These are phyloP conservation scores for Macadamia integrifolia DNA, from an alignment of 164 flowering plant species.

Conservation along the genomic window DNA sequence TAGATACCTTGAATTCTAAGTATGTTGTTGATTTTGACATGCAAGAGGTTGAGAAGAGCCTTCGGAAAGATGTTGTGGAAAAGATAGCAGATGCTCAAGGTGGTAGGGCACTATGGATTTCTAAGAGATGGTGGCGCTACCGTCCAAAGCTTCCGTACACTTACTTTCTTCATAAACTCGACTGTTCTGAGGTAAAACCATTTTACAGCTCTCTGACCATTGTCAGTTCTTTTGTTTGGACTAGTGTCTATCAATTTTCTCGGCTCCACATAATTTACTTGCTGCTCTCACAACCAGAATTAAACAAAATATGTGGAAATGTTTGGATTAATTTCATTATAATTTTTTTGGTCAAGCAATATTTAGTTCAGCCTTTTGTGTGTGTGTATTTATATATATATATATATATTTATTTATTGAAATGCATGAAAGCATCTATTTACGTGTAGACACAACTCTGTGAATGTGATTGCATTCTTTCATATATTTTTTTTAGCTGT, in stretches of 20 bases:
- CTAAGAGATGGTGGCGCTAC: constrained; percentile 99
- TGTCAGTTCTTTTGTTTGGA: not conserved
- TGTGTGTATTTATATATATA: too few species aligned
- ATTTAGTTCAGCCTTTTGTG: too few species aligned
- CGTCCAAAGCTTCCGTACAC: constrained; percentile 97
- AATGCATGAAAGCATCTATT: too few species aligned
- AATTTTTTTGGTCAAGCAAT: too few species aligned
- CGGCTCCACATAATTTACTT: not conserved
- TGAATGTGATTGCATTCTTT: not conserved
- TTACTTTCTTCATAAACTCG: constrained; percentile 88
- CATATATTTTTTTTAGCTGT: not conserved
- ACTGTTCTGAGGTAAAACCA: constrained; percentile 69
- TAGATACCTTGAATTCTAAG: constrained; percentile 54
- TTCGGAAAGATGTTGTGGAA: constrained; percentile 68
- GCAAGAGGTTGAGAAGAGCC: constrained; percentile 94
- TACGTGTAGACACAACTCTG: too few species aligned
- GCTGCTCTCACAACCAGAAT: not conserved
- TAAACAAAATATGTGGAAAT: too few species aligned
- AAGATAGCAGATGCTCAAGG: constrained; percentile 50
- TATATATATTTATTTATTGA: too few species aligned
- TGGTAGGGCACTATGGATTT: constrained; percentile 76
- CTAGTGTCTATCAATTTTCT: not conserved
- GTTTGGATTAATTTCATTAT: not conserved
- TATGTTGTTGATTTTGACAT: constrained; percentile 91
- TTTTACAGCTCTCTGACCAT: not conserved